Percentiles rank a stretch among this genome's conserved stretches.
Evolutionary conservation across 2,329 filamentous ascomycete species (phyloP).

Genomic region (Huntiella bhutanensis): DNA sequence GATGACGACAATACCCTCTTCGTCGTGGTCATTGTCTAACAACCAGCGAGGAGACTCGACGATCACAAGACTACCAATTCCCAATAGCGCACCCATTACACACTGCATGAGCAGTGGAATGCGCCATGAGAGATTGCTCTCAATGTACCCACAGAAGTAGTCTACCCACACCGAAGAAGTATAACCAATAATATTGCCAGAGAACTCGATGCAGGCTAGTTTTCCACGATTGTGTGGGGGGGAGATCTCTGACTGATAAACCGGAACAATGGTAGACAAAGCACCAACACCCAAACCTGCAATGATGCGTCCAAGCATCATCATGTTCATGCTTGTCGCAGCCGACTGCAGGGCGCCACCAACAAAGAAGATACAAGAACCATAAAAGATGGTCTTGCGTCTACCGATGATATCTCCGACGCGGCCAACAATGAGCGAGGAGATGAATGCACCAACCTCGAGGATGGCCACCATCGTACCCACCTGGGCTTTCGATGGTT

Average conservation of each 20-base stretch:
- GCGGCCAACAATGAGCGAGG: slow-evolving; percentile 68
- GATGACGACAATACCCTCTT: slow-evolving; percentile 96
- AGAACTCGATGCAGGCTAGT: slow-evolving; percentile 93
- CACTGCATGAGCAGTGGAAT: slow-evolving; percentile 83
- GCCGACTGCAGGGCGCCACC: slow-evolving; percentile 75
- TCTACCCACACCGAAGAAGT: slow-evolving; percentile 96
- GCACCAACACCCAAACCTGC: slow-evolving; percentile 76
- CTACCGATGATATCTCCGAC: slow-evolving; percentile 85
- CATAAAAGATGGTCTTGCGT: slow-evolving; percentile 78
- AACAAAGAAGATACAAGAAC: slow-evolving; percentile 68
- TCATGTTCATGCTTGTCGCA: slow-evolving; percentile 70
- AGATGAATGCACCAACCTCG: slow-evolving; percentile 80
- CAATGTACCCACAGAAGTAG: slow-evolving; percentile 86
- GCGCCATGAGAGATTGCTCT: slow-evolving; percentile 75
- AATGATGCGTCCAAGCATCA: slow-evolving; percentile 67
- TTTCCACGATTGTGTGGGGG: slow-evolving; percentile 91
- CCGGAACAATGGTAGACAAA: slow-evolving; percentile 77
- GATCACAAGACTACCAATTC: slow-evolving; percentile 72
- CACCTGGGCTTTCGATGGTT: slow-evolving; percentile 71
- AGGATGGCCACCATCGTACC: slow-evolving; percentile 97
- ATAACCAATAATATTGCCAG: slow-evolving; percentile 91
- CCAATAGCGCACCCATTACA: slow-evolving; percentile 76
- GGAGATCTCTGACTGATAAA: slow-evolving; percentile 90
- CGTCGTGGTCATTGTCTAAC: slow-evolving; percentile 90
- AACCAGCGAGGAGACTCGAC: slow-evolving; percentile 97